These are phyloP conservation scores for Fusarium newnesense DNA, from an alignment of 2,329 filamentous ascomycete species.

Conservation along the genomic window DNA sequence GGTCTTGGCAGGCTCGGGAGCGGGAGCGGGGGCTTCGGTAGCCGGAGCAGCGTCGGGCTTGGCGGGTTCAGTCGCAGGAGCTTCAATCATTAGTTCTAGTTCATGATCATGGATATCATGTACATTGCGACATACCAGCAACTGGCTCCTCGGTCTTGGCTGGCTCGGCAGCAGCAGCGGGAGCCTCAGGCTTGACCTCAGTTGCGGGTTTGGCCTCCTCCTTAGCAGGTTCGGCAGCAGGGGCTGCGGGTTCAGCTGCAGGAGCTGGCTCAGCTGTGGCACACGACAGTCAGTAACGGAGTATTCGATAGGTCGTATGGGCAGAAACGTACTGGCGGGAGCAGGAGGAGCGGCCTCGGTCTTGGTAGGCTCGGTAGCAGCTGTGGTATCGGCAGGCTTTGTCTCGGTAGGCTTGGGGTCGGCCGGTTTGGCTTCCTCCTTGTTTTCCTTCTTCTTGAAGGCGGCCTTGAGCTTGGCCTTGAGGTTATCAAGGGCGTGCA, in stretches of 20 bases:
- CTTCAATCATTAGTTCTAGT: slow-evolving; percentile 12
- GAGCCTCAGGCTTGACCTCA: slow-evolving; percentile 39
- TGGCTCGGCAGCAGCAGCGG: slow-evolving; percentile 41
- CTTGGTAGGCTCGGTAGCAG: slow-evolving; percentile 48
- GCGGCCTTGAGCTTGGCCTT: slow-evolving; percentile 65
- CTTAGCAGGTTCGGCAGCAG: slow-evolving; percentile 42
- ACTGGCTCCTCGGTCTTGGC: slow-evolving; percentile 41
- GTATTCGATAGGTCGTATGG: neutral
- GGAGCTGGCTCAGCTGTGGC: slow-evolving; percentile 40
- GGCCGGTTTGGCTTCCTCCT: slow-evolving; percentile 46
- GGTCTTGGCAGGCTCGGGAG: slow-evolving; percentile 43
- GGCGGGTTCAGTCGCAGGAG: slow-evolving; percentile 41
- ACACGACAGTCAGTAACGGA: slow-evolving; percentile 16
- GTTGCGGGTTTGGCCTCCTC: slow-evolving; percentile 44
- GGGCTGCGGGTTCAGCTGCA: slow-evolving; percentile 39
- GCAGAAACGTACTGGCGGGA: slow-evolving; percentile 44
- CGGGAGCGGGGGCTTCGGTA: slow-evolving; percentile 42
- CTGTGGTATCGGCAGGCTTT: slow-evolving; percentile 30
- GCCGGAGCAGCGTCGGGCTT: slow-evolving; percentile 45
- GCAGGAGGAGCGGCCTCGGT: slow-evolving; percentile 49
- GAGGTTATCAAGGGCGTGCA: slow-evolving; percentile 63
- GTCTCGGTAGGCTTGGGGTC: slow-evolving; percentile 36
- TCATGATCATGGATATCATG: no score
- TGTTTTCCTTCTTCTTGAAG: slow-evolving; percentile 60
- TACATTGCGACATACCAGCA: slow-evolving; percentile 30